Evolutionary conservation across 805 yeast genomes (phyloP), one percentile per base, ranked within the genome.

Genomic region (Myxozyma udenii): DNA sequence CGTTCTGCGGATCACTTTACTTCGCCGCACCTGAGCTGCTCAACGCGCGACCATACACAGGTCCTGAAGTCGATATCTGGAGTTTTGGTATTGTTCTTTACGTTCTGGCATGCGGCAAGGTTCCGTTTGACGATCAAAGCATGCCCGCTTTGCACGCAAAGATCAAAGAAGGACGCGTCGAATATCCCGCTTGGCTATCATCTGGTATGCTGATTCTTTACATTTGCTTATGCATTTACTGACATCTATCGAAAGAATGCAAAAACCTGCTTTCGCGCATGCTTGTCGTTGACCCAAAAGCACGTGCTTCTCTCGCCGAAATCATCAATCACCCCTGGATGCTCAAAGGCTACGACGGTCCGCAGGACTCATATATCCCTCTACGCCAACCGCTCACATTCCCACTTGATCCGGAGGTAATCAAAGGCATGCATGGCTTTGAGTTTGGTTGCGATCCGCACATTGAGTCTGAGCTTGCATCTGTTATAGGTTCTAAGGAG

Each of bases 11-110:
- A 2, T 89, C 97, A 0, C 74, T 93, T 46, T 93, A 93, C 68
- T 93, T 93, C 78, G 99, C 98, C 0, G 98, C 99, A 0, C 99
- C 99, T 0, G 99, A 93, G 68, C 75, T 93, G 61, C 74, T 93
- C 48, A 85, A 87, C 53, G 98, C 98, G 0, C 82, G 81, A 60
- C 97, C 96, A 0, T 93, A 93, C 64, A 75, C 79, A 33, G 99
- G 98, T 0, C 98, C 98, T 0, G 98, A 93, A 68, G 96, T 93
- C 43, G 98, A 93, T 68, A 84, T 93, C 18, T 93, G 98, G 98
- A 87, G 96, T 1, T 91, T 90, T 74, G 98, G 98, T 58, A 95
- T 93, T 28, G 98, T 93, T 0, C 71, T 93, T 45, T 93, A 88
- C 65, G 99, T 93, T 5, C 74, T 93, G 55, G 96, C 93, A 1